Evolutionary conservation across 75 land plant species (phyloP).

Genomic region (Cryptomeria japonica): DNA sequence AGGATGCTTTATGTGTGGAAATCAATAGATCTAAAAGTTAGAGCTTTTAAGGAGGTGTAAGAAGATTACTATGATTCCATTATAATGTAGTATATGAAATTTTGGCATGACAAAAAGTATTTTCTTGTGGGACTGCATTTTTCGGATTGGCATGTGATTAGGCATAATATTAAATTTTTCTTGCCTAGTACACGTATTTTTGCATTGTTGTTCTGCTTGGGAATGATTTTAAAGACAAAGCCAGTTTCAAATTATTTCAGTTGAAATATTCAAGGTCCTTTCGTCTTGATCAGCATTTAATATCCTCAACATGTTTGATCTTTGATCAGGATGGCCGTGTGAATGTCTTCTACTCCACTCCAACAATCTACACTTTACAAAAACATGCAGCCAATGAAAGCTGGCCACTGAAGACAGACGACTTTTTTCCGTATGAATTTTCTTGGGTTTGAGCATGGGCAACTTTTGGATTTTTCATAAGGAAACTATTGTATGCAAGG

Average conservation of each 20-base stretch:
- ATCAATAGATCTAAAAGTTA: neutral
- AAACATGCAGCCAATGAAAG: slow-evolving; percentile 61
- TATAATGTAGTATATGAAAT: neutral
- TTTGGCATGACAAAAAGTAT: neutral
- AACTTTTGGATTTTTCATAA: neutral
- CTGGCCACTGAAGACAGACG: slow-evolving; percentile 79
- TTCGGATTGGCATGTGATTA: neutral
- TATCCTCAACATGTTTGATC: slow-evolving; percentile 3
- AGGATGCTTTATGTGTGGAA: neutral
- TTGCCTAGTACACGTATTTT: neutral
- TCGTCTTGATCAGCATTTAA: neutral
- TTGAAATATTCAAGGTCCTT: neutral
- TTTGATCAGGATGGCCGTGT: slow-evolving; percentile 71
- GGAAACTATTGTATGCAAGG: neutral
- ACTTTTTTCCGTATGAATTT: slow-evolving; percentile 70
- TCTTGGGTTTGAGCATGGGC: neutral
- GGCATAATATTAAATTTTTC: neutral
- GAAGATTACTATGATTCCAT: neutral
- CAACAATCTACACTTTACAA: slow-evolving; percentile 71
- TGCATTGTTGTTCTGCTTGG: neutral
- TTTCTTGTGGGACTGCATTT: neutral
- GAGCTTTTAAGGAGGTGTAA: neutral
- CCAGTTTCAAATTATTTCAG: neutral
- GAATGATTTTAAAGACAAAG: neutral
- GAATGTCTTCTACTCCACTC: slow-evolving; percentile 80